Base-by-base conservation (phyloP, 768 basidiomycete species). In the Dentipellis fragilis region DNA sequence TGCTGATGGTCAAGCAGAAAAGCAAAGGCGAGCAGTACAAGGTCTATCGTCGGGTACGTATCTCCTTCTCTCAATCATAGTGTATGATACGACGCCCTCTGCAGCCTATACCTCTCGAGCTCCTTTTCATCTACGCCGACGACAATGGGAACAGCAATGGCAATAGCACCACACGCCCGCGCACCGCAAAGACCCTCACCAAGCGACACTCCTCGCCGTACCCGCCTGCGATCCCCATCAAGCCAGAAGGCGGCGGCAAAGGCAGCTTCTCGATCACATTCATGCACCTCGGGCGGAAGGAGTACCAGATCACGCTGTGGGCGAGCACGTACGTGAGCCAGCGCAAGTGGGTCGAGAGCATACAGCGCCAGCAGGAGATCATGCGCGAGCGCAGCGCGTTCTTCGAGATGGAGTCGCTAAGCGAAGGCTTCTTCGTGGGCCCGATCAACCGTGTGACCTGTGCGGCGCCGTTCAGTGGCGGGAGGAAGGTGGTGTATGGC, bases 71-170 rank as follows among this genome's bases (percentile, higher is more conserved):
- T 34, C 9, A 36, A 0, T 39, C 34, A 2, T 5, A 6, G 8
- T 23, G 42, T 10, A 10, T 53, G 17, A 10, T 49, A 54, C 56
- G 59, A 16, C 8, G 42, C 36, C 29, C 21, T 37, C 51, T 51
- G 14, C 59, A 96, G 94, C 95, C 96, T 1, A 96, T 98, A 64
- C 96, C 96, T 0, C 80, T 98, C 48, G 96, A 98, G 62, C 80
- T 99, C 1, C 80, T 99, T 21, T 76, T 87, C 50, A 80, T 97
- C 59, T 81, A 86, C 3, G 83, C 88, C 2, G 79, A 84, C 0
- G 89, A 92, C 60, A 91, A 94, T 51, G 68, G 59, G 0, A 61
- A 60, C 45, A 62, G 55, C 38, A 60, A 58, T 39, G 68, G 72
- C 9, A 65, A 68, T 16, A 62, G 51, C 35, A 34, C 47, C 11